A percentile compares a stretch with the other conserved stretches of the same genome.
These are phyloP conservation scores for Solanum pimpinellifolium DNA, from an alignment of 257 asterid species.

Conservation along the genomic window DNA sequence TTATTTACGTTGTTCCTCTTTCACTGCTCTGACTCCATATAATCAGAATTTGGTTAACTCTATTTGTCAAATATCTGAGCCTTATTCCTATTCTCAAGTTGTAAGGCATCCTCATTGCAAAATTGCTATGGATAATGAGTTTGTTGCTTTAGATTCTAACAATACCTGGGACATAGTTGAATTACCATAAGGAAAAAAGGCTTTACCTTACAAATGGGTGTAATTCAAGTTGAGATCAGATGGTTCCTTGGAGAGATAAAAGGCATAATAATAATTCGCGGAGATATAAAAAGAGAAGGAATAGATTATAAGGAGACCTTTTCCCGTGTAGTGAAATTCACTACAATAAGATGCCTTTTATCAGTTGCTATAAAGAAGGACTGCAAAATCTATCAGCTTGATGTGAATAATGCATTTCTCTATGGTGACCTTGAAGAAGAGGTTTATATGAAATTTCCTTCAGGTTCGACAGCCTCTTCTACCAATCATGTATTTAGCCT, in stretches of 20 bases:
- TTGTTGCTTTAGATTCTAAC: background rate
- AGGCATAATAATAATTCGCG: background rate
- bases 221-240: background rate
- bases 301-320: too few relatives aligned
- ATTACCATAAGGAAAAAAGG: background rate
- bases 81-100: background rate
- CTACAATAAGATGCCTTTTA: background rate
- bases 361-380: background rate
- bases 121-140: background rate
- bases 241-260: background rate
- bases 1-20: background rate
- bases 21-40: background rate
- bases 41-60: background rate
- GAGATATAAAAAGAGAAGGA: background rate
- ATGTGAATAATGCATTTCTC: background rate
- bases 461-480: background rate
- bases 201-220: background rate
- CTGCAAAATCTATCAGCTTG: background rate
- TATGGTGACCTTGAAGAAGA: background rate
- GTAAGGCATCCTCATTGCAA: background rate
- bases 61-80: background rate
- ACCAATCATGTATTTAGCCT: background rate
- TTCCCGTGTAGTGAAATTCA: too few relatives aligned
- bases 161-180: background rate
- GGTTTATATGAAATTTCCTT: background rate